Conservation (phyloP, 2,329 filamentous ascomycete species). For the Fusarium secorum region DNA sequence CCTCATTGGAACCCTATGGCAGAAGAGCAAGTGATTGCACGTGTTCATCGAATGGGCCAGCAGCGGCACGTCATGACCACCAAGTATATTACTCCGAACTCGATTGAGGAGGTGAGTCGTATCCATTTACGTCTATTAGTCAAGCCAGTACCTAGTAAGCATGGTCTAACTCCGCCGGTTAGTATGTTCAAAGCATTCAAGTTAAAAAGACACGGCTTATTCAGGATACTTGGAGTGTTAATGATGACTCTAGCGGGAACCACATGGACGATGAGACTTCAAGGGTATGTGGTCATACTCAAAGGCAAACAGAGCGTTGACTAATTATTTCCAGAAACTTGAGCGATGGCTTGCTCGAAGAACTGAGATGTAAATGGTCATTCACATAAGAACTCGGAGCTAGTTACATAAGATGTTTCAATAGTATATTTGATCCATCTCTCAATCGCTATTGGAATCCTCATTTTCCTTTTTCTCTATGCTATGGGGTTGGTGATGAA, state of each 20-base stretch:
- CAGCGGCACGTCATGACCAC: neutral
- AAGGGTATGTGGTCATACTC: neutral
- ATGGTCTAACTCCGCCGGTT: fast-evolving
- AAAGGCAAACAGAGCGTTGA: fast-evolving
- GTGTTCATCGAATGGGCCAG: neutral
- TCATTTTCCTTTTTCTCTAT: too few relatives aligned
- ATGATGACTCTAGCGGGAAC: fast-evolving
- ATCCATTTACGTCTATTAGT: fast-evolving
- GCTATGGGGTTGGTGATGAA: too few relatives aligned
- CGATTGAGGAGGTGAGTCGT: neutral
- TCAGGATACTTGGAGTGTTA: neutral
- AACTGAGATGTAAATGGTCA: neutral
- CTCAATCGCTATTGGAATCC: neutral
- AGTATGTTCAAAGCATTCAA: neutral
- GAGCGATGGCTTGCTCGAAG: fast-evolving
- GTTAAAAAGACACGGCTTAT: fast-evolving
- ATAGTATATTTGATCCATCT: fast-evolving
- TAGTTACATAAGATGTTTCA: fast-evolving
- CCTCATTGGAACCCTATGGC: neutral
- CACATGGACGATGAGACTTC: fast-evolving
- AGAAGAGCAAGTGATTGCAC: neutral
- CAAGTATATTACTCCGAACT: neutral
- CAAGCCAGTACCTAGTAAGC: fast-evolving
- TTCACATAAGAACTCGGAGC: neutral
- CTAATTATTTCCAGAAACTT: fast-evolving